Evolutionary conservation across 495 filamentous ascomycete genomes (phyloP).

Genomic region (Penicillium canescens): DNA sequence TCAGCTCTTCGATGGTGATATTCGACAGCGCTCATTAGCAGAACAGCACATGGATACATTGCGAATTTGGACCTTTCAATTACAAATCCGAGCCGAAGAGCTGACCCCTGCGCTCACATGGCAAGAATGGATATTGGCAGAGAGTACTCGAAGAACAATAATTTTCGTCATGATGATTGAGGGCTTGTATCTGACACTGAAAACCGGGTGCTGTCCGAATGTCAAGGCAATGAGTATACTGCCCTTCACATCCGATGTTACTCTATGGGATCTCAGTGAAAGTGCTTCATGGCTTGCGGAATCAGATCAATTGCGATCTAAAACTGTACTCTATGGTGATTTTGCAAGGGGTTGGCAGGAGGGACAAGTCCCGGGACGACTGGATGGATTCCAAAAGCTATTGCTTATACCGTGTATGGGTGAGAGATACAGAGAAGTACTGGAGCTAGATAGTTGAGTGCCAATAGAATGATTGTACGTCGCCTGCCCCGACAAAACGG

Average conservation of each 20-base stretch:
- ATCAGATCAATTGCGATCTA: background rate
- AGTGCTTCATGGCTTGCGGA: conserved; percentile 8
- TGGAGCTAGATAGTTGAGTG: conserved; percentile 1
- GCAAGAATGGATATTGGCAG: conserved; percentile 11
- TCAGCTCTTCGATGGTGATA: conserved; percentile 55
- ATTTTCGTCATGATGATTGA: conserved; percentile 6
- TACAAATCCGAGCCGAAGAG: conserved; percentile 4
- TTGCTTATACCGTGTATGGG: conserved; percentile 12
- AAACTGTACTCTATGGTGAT: conserved; percentile 9
- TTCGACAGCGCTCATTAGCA: conserved; percentile 38
- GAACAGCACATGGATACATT: conserved; percentile 9
- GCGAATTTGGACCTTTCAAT: background rate
- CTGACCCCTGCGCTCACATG: background rate
- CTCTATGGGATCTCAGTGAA: conserved; percentile 2
- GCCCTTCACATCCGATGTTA: background rate
- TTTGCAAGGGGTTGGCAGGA: conserved; percentile 11
- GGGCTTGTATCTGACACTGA: conserved; percentile 4
- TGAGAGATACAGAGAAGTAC: conserved; percentile 4
- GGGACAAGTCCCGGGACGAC: background rate
- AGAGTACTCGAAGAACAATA: conserved; percentile 11
- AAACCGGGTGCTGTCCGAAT: conserved; percentile 3
- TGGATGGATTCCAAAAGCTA: conserved; percentile 7
- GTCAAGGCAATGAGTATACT: conserved; percentile 7
- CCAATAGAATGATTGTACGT: too few species aligned
- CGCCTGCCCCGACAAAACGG: too few species aligned